Conservation (phyloP, 805 yeast species). For the Metschnikowia amazonensis region DNA sequence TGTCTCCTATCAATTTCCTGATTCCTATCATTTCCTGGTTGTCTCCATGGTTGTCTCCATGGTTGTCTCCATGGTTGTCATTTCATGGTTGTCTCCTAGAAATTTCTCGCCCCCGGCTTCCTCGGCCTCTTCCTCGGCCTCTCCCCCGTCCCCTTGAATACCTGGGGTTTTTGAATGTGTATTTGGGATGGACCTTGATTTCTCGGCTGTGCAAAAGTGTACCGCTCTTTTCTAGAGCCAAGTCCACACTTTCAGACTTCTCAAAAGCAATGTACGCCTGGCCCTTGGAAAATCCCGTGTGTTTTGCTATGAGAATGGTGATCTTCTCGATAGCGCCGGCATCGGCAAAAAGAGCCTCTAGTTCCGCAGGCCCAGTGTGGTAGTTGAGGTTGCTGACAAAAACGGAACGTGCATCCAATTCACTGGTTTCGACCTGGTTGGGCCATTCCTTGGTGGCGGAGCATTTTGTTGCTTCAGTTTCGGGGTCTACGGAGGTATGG, state of each 20-base stretch:
- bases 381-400: conserved; percentile 52
- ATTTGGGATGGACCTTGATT: conserved; percentile 46
- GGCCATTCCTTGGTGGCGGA: neutral
- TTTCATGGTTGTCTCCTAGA: too few relatives aligned
- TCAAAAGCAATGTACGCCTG: conserved; percentile 64
- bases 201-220: conserved; percentile 43
- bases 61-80: neutral
- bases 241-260: conserved; percentile 35
- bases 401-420: conserved; percentile 50
- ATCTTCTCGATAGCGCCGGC: conserved; percentile 49
- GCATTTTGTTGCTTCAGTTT: too few relatives aligned
- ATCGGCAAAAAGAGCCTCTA: conserved; percentile 44
- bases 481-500: neutral
- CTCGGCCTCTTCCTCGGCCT: conserved; percentile 23
- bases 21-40: too few relatives aligned
- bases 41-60: too few relatives aligned
- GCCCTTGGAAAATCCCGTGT: conserved; percentile 49
- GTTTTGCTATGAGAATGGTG: conserved; percentile 47
- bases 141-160: conserved; percentile 2
- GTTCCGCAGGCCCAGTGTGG: conserved; percentile 46
- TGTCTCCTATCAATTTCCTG: too few relatives aligned
- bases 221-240: conserved; percentile 45
- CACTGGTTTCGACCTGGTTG: conserved; percentile 17
- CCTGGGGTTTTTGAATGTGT: conserved; percentile 39
- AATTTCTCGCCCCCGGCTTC: conserved; percentile 18